Percentiles rank a stretch among this genome's conserved stretches.
phyloP scores from a whole-genome alignment of 129 eudicot species.

The Gnaphalium uliginosum region DNA sequence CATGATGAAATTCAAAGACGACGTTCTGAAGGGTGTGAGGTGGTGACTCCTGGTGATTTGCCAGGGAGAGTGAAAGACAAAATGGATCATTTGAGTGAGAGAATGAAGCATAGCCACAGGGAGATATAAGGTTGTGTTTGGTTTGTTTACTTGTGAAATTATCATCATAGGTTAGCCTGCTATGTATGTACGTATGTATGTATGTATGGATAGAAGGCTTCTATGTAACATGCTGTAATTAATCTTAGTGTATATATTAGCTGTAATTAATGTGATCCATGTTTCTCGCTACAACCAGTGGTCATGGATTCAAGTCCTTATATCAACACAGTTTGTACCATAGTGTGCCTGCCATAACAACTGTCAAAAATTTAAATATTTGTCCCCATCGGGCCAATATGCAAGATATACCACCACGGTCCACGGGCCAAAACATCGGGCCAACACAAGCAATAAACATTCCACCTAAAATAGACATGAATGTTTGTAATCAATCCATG shows the following conservation, averaged over 20 bases:
- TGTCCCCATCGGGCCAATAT: neutral
- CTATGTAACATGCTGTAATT: slow-evolving; percentile 29
- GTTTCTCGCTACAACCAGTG: slow-evolving; percentile 23
- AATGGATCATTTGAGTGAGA: slow-evolving; percentile 46
- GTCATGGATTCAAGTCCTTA: slow-evolving; percentile 20
- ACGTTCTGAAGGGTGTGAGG: slow-evolving; percentile 46
- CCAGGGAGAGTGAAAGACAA: slow-evolving; percentile 38
- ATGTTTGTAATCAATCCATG: too few species aligned
- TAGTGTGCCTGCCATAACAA: neutral
- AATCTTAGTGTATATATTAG: slow-evolving; percentile 22
- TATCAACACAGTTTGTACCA: neutral
- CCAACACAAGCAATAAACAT: neutral
- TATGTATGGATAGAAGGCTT: slow-evolving; percentile 22
- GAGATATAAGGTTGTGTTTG: slow-evolving; percentile 36
- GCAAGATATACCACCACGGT: slow-evolving; percentile 16
- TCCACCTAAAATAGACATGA: neutral
- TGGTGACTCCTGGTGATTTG: slow-evolving; percentile 34
- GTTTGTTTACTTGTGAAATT: slow-evolving; percentile 35
- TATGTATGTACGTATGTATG: slow-evolving; percentile 22
- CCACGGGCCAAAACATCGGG: slow-evolving; percentile 5
- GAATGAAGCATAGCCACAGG: slow-evolving; percentile 51
- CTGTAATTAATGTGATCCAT: slow-evolving; percentile 7
- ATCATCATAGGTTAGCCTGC: slow-evolving; percentile 17
- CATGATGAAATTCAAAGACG: slow-evolving; percentile 71
- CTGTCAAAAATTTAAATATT: neutral